Conservation (phyloP, 306 rosid genomes). For the Urtica urens region DNA sequence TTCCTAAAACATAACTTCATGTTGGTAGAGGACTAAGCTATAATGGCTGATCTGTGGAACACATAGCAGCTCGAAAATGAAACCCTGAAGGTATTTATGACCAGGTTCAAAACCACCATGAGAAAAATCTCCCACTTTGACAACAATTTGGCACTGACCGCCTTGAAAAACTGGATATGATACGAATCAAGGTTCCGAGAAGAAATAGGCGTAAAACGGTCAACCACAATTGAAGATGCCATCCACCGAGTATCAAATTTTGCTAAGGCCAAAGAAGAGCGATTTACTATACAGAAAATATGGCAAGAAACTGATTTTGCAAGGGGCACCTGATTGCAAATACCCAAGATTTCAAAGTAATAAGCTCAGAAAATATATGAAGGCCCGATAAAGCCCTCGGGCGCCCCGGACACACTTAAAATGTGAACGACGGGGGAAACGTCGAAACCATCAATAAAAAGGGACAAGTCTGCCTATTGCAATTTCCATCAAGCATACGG, state of each 20-base stretch:
- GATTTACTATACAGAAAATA: no score
- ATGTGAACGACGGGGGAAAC: no score
- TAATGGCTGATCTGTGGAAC: background rate
- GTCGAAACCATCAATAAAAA: no score
- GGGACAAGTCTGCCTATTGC: background rate
- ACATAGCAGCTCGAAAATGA: background rate
- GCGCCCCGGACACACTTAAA: no score
- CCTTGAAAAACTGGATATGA: background rate
- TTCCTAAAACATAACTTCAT: no score
- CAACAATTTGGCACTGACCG: background rate
- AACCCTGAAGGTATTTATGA: background rate
- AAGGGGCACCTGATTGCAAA: no score
- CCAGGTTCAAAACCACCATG: background rate
- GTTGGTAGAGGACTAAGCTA: no score
- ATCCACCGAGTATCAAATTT: background rate
- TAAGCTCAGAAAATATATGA: no score
- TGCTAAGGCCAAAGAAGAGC: background rate
- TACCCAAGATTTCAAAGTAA: no score
- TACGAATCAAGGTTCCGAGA: background rate
- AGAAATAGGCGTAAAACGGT: background rate
- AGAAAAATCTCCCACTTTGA: background rate
- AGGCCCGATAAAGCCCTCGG: no score
- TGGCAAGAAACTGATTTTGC: no score
- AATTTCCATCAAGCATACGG: background rate
- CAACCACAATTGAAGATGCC: background rate